These are phyloP conservation scores for Macaranga tanarius DNA, from an alignment of 441 rosid genomes.

Conservation along the genomic window DNA sequence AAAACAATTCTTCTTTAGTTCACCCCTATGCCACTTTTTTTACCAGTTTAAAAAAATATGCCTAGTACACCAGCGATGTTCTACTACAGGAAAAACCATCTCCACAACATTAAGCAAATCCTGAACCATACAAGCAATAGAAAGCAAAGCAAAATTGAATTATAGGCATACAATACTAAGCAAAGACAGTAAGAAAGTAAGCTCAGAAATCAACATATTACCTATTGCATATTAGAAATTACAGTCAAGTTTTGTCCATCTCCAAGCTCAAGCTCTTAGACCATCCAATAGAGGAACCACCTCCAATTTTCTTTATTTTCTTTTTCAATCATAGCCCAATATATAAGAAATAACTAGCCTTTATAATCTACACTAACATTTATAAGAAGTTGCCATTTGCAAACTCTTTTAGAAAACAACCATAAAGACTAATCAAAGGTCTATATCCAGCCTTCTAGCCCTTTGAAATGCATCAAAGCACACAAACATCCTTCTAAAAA, in stretches of 20 bases:
- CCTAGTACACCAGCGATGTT: too few species aligned
- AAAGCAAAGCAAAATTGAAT: too few species aligned
- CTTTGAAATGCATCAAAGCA: neutral
- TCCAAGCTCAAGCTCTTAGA: too few species aligned
- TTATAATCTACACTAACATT: neutral
- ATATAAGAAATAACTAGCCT: neutral
- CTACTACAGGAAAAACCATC: too few species aligned
- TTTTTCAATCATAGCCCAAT: neutral
- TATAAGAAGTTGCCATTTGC: neutral
- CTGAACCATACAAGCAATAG: too few species aligned
- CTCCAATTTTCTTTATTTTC: neutral
- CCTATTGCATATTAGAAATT: too few species aligned
- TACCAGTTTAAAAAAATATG: too few species aligned
- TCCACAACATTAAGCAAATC: neutral
- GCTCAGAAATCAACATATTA: too few species aligned
- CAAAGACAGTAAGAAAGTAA: too few species aligned
- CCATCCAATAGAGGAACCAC: neutral
- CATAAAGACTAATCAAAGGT: neutral
- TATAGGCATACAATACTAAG: too few species aligned
- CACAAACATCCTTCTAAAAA: neutral
- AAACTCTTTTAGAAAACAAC: neutral
- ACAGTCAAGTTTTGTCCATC: too few species aligned
- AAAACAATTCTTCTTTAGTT: too few species aligned
- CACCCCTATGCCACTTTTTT: neutral
- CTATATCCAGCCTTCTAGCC: neutral